A percentile compares a stretch with the other conserved stretches of the same genome.
Evolutionary conservation across 1,139 yeast species (phyloP).

Genomic region (Hemisphaericaspora xylofermentans): DNA sequence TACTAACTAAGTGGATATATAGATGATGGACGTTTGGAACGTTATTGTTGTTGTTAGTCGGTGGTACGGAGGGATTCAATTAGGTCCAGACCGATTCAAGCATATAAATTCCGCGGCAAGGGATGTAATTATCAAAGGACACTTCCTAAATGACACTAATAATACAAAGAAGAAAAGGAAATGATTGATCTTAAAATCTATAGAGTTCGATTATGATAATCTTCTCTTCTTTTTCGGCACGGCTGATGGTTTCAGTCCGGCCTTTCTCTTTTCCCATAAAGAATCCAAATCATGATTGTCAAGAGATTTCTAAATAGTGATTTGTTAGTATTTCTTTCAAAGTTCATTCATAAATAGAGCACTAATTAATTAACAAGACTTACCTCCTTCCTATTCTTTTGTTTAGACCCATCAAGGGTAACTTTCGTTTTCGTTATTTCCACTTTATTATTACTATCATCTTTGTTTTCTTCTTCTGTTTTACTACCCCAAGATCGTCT

Average conservation of each 20-base stretch:
- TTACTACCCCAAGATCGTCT: constrained; percentile 28
- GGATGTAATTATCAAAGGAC: constrained; percentile 73
- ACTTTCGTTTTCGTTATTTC: neutral
- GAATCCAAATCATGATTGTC: constrained; percentile 23
- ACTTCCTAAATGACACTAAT: constrained; percentile 29
- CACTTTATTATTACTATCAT: neutral
- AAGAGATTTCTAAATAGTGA: neutral
- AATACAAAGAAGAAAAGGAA: constrained; percentile 22
- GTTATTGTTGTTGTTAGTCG: constrained; percentile 84
- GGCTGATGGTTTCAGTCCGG: constrained; percentile 11
- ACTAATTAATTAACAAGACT: no score
- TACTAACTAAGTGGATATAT: constrained; percentile 24
- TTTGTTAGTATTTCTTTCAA: constrained; percentile 1
- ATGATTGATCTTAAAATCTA: neutral
- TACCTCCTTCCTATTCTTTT: neutral
- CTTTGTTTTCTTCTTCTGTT: neutral
- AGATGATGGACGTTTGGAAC: constrained; percentile 79
- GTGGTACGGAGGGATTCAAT: constrained; percentile 91
- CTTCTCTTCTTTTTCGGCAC: constrained; percentile 16
- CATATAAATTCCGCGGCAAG: constrained; percentile 90
- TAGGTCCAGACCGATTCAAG: constrained; percentile 92
- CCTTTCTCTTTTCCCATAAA: constrained; percentile 30
- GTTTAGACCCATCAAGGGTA: neutral
- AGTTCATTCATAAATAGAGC: neutral
- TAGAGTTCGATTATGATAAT: neutral